Evolutionary conservation across 352 stramenopile genomes (phyloP).

Genomic region (Pythium apleroticum): DNA sequence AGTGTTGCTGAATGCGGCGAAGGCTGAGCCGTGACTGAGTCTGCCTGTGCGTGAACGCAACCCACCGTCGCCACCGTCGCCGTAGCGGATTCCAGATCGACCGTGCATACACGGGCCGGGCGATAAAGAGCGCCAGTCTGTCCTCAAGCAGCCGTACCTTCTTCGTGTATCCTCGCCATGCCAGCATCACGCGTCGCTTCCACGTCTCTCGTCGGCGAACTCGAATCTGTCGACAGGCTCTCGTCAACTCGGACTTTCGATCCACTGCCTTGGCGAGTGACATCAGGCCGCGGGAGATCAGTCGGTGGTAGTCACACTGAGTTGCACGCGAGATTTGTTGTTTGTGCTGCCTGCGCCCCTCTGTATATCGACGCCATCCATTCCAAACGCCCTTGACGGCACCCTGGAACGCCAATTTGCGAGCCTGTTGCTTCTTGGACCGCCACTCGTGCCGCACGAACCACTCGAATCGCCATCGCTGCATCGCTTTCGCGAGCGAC

Average conservation of each 20-base stretch:
- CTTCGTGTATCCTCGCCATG: not conserved
- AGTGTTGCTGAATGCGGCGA: not conserved
- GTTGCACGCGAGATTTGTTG: not conserved
- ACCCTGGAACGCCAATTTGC: not conserved
- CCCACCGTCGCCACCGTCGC: constrained; percentile 13
- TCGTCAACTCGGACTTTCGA: not conserved
- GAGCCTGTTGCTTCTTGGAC: constrained; percentile 9
- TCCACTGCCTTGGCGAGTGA: constrained; percentile 10
- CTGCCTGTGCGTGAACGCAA: constrained; percentile 8
- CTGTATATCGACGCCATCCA: constrained; percentile 2
- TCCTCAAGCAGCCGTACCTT: not conserved
- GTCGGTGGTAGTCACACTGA: not conserved
- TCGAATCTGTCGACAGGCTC: constrained; percentile 8
- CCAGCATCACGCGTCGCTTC: constrained; percentile 3
- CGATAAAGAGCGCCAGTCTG: not conserved
- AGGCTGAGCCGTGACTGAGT: not conserved
- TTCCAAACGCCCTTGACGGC: constrained; percentile 1
- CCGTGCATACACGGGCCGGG: not conserved
- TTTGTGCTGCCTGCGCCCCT: constrained; percentile 13
- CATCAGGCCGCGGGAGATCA: constrained; percentile 2
- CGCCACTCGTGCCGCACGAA: constrained; percentile 4
- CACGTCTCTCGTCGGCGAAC: not conserved
- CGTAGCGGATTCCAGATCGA: constrained; percentile 23
- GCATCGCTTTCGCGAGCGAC: not conserved
- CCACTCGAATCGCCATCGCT: constrained; percentile 15